Evolutionary conservation across 2,329 filamentous ascomycete genomes (phyloP).

Genomic region (Phyllosticta ampelicida): DNA sequence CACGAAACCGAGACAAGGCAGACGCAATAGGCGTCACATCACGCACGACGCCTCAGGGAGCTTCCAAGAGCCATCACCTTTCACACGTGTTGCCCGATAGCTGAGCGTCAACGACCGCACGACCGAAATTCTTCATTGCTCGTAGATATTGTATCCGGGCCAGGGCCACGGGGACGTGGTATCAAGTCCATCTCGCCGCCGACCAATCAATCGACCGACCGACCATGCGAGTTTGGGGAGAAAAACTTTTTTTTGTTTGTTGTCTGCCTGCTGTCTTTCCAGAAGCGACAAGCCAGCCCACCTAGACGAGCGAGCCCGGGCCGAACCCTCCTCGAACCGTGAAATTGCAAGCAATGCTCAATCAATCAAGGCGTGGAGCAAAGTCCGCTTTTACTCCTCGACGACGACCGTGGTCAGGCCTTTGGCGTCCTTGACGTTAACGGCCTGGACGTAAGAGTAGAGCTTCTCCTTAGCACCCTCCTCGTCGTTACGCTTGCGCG

Average conservation of each 20-base stretch:
- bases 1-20: background rate
- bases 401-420: conserved; percentile 89
- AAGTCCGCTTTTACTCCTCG: conserved; percentile 38
- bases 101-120: background rate
- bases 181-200: background rate
- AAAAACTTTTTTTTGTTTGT: background rate
- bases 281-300: too few relatives aligned
- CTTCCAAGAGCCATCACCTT: background rate
- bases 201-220: background rate
- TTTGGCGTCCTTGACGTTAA: conserved; percentile 99
- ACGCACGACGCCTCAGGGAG: background rate
- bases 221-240: background rate
- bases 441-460: conserved; percentile 98
- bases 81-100: background rate
- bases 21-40: background rate
- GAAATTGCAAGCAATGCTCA: background rate
- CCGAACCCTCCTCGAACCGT: background rate
- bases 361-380: background rate
- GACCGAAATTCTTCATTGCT: background rate
- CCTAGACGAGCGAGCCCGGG: background rate
- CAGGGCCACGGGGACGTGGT: background rate
- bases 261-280: too few relatives aligned
- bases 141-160: background rate
- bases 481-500: conserved; percentile 99
- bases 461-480: conserved; percentile 99